Conservation (phyloP, 2,329 filamentous ascomycete species). For the Fusarium sp. region DNA sequence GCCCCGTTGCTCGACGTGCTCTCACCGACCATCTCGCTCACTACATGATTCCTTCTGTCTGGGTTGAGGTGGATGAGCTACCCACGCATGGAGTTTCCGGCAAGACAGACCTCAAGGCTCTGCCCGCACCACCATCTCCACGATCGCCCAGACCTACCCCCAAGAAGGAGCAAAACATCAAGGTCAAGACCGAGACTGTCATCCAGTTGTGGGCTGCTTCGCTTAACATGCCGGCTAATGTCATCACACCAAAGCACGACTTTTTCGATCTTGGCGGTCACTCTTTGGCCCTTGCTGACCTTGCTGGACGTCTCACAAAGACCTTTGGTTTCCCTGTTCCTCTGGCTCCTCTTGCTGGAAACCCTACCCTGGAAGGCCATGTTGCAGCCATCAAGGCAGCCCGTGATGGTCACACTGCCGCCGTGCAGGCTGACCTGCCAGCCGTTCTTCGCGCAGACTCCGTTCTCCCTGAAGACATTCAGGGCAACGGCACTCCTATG, state of each 20-base stretch:
- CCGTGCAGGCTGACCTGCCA: conserved; percentile 80
- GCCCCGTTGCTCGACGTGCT: conserved; percentile 73
- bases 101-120: conserved; percentile 78
- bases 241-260: conserved; percentile 76
- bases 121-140: conserved; percentile 73
- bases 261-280: conserved; percentile 88
- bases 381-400: conserved; percentile 76
- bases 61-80: conserved; percentile 77
- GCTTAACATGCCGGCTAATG: conserved; percentile 71
- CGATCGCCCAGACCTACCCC: conserved; percentile 56
- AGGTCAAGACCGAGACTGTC: conserved; percentile 74
- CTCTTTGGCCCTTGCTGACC: conserved; percentile 80
- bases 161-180: conserved; percentile 67
- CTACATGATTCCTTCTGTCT: conserved; percentile 85
- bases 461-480: conserved; percentile 76
- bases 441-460: conserved; percentile 75
- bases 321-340: conserved; percentile 80
- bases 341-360: conserved; percentile 76
- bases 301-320: conserved; percentile 76
- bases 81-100: conserved; percentile 84
- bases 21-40: conserved; percentile 77
- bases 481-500: conserved; percentile 65
- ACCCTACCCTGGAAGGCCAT: conserved; percentile 78
- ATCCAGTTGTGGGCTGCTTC: conserved; percentile 78
- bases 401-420: conserved; percentile 78